phyloP scores from a whole-genome alignment of 1,284 basidiomycete species.

The Gomphus bonarii region DNA sequence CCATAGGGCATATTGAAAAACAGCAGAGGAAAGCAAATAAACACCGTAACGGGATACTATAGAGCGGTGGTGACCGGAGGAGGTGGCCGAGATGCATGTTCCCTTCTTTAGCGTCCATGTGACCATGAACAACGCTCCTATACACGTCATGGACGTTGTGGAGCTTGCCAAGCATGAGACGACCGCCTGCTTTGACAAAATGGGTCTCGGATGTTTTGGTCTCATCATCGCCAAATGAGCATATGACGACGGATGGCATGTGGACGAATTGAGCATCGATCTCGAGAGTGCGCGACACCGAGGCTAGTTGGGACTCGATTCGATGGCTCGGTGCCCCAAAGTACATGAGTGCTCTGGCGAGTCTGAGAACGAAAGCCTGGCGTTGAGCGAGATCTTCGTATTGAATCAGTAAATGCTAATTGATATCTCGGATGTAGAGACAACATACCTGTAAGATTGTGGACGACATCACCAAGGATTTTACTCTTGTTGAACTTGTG shows the following conservation, averaged over 20 bases:
- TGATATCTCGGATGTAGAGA: background rate
- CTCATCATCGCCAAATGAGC: conserved; percentile 72
- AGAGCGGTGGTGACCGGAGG: conserved; percentile 44
- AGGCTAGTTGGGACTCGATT: conserved; percentile 56
- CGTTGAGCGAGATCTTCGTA: conserved; percentile 39
- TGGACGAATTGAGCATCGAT: conserved; percentile 77
- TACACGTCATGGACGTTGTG: conserved; percentile 73
- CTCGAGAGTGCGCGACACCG: conserved; percentile 74
- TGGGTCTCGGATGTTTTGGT: conserved; percentile 73
- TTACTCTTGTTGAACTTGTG: background rate
- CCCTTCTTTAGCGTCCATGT: conserved; percentile 69
- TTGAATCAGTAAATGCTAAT: conserved; percentile 16
- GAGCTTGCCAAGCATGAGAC: conserved; percentile 64
- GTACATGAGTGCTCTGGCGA: conserved; percentile 55
- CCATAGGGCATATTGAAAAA: conserved; percentile 67
- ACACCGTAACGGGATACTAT: conserved; percentile 45
- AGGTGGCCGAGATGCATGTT: conserved; percentile 39
- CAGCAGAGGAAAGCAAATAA: conserved; percentile 61
- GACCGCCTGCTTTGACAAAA: conserved; percentile 67
- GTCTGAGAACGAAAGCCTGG: conserved; percentile 52
- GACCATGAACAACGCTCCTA: conserved; percentile 73
- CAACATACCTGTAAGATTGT: background rate
- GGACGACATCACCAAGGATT: background rate
- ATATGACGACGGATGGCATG: conserved; percentile 73
- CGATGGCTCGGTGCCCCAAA: conserved; percentile 67